Base-by-base conservation (phyloP, 768 basidiomycete genomes). In the Termitomyces sp. region DNA sequence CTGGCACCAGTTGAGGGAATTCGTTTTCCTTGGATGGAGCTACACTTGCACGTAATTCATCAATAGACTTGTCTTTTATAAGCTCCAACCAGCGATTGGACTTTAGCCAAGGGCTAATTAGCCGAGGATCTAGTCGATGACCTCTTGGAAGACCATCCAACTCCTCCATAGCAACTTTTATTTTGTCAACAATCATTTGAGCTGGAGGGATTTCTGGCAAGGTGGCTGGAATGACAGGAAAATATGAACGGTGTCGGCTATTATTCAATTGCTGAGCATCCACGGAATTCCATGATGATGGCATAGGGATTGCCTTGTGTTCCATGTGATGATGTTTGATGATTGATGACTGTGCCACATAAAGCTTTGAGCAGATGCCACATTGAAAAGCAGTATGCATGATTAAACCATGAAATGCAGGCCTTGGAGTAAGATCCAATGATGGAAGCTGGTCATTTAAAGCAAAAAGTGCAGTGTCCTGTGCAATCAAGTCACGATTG, bases 181-280 rank as follows among this genome's bases (percentile, higher is more conserved):
- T 13, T 2, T 36, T 2, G 16, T 14, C 6, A 6, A 36, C 6
- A 16, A 36, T 36, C 2, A 6, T 8, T 6, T 36, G 36, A 6
- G 36, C 1, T 0, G 4, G 36, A 6, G 6, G 0, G 3, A 6
- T 14, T 1, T 3, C 4, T 3, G 36, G 0, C 6, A 6, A 6
- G 2, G 18, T 13, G 10, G 44, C 13, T 5, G 44, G 44, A 26
- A 45, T 26, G 7, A 49, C 7, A 32, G 28, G 47, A 22, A 49
- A 49, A 6, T n/a, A 20, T 2, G 30, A 7, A 0, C 18, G 14
- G 5, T 32, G 9, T 0, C 8, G 18, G 3, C 30, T 14, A 0
- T n/a, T n/a, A 18, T 49, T 24, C 13, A 49, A 6, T 6, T 30
- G 47, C 18, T 49, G 47, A n/a, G 47, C 47, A 20, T 4, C 2